Percentiles rank a stretch among this genome's conserved stretches.
Evolutionary conservation across 2,329 filamentous ascomycete species (phyloP).

Genomic region (Fusarium gaditjirri): DNA sequence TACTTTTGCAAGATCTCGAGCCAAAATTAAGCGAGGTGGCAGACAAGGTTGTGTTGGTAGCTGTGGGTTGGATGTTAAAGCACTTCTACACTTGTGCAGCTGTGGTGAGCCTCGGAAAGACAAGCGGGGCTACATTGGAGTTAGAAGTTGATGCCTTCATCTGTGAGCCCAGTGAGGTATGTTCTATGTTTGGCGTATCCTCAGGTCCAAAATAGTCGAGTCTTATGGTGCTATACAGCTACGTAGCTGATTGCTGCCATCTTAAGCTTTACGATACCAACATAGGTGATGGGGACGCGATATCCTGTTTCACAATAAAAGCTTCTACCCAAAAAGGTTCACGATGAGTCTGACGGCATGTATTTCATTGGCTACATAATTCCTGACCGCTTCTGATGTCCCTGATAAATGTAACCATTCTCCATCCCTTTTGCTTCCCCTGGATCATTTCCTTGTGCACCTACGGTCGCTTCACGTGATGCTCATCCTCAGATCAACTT

Average conservation of each 20-base stretch:
- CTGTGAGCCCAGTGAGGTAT: neutral
- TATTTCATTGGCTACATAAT: neutral
- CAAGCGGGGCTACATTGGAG: neutral
- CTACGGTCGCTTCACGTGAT: neutral
- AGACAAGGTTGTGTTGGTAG: neutral
- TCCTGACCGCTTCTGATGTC: fast-evolving
- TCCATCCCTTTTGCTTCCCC: neutral
- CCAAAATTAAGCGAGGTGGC: neutral
- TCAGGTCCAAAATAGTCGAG: too few relatives aligned
- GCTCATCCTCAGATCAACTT: neutral
- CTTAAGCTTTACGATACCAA: too few relatives aligned
- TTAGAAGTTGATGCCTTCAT: neutral
- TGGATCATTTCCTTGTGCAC: fast-evolving
- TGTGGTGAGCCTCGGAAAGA: neutral
- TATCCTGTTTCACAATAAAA: too few relatives aligned
- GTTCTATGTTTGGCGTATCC: too few relatives aligned
- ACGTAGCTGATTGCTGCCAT: too few relatives aligned
- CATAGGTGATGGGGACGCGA: too few relatives aligned
- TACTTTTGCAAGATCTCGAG: neutral
- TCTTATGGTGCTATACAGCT: too few relatives aligned
- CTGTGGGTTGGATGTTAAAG: too few relatives aligned
- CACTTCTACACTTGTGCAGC: neutral
- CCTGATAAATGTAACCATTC: neutral
- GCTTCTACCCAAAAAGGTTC: too few relatives aligned
- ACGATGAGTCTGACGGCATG: neutral